Evolutionary conservation across 2,329 filamentous ascomycete species (phyloP), one percentile per base, ranked within the genome.

Genomic region (Neofusicoccum kwambonambiense): DNA sequence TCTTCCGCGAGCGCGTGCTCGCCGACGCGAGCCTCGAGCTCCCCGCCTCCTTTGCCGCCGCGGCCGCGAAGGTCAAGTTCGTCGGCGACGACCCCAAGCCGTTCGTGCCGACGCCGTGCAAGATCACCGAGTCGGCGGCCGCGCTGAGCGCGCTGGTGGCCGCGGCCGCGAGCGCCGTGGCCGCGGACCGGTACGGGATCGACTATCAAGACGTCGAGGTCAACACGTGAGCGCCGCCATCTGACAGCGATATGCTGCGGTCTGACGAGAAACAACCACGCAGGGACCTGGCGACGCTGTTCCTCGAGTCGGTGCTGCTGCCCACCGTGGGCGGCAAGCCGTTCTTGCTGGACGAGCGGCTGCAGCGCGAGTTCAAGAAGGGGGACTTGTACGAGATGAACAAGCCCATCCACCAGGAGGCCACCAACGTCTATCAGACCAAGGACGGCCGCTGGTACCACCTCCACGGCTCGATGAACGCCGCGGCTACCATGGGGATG

Each of bases 381-480:
- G 70, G 67, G 19, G 74, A 75, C 42, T 34, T 73, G n/a, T 70
- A 75, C 58, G 41, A 69, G 5, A 56, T 61, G 5, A 61, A 45
- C 13, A 69, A 66, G 50, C 65, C 34, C 13, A 41, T 52, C 39
- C 61, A 65, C 52, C 61, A 35, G 19, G 62, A 52, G 27, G 64
- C 76, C 12, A 81, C 81, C 0, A 83, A 82, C 62, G 82, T 84
- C 51, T 83, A 83, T 68, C 73, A 74, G 13, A 81, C 78, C 15
- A 79, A 78, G 64, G 81, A 84, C 64, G 77, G 73, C 0, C 69
- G 77, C 17, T 83, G 74, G 68, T 84, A 81, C 68, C 82, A 83
- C 68, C 60, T 80, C 0, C 82, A 84, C 65, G 81, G 81, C 5
- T 70, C 67, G 4, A 67, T 65, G 61, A 81, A 84, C 64, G 78